Evolutionary conservation across 352 stramenopile genomes (phyloP).

Genomic region (Pythium coloratum): DNA sequence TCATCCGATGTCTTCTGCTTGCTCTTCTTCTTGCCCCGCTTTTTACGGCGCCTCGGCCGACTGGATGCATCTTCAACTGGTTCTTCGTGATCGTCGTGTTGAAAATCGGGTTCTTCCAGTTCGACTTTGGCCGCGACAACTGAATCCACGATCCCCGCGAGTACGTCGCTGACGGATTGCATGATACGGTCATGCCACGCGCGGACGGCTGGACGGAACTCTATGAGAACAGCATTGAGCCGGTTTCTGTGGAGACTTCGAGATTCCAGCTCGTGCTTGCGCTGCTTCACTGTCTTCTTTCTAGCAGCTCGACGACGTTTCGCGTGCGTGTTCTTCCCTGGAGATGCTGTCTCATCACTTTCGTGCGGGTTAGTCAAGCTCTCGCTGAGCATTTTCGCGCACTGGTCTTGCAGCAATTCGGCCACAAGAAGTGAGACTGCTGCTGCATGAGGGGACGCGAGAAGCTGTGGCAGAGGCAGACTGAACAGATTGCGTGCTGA

Average conservation of each 20-base stretch:
- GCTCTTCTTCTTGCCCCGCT: slow-evolving; percentile 33
- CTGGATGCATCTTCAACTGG: background rate
- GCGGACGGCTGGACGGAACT: slow-evolving; percentile 39
- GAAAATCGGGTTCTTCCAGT: background rate
- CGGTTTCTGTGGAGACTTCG: slow-evolving; percentile 36
- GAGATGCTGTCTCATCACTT: background rate
- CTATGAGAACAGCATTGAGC: slow-evolving; percentile 43
- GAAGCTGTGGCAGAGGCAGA: slow-evolving; percentile 14
- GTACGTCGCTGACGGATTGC: slow-evolving; percentile 32
- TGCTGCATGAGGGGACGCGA: slow-evolving; percentile 43
- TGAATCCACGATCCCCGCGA: slow-evolving; percentile 43
- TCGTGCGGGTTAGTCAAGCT: slow-evolving; percentile 25
- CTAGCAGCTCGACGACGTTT: slow-evolving; percentile 59
- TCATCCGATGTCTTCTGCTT: slow-evolving; percentile 4
- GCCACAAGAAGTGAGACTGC: slow-evolving; percentile 68
- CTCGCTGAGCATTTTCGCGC: slow-evolving; percentile 62
- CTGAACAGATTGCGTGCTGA: slow-evolving; percentile 13
- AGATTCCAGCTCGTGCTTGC: slow-evolving; percentile 43
- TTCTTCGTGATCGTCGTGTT: background rate
- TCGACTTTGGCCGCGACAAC: slow-evolving; percentile 22
- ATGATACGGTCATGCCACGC: slow-evolving; percentile 29
- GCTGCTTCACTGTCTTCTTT: slow-evolving; percentile 70
- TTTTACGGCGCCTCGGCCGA: slow-evolving; percentile 28
- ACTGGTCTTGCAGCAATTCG: slow-evolving; percentile 73
- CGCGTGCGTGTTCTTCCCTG: slow-evolving; percentile 21